Base-by-base conservation (phyloP, 192 early-diverging fungal genomes). In the Diversispora epigaea region DNA sequence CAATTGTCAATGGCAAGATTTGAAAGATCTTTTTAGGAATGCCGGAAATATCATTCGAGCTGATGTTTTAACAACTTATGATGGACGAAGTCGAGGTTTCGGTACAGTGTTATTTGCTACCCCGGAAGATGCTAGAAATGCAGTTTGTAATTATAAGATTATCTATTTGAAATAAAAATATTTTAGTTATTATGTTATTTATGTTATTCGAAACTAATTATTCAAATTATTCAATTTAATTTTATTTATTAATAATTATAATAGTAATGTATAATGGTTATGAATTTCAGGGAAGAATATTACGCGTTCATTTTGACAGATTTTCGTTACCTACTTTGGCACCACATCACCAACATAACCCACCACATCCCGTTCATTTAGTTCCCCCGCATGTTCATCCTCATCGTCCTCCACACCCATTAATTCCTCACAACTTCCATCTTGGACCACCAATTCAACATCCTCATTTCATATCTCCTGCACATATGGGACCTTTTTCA, bases 11-110 rank as follows among this genome's bases (percentile, higher is more conserved):
- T 93, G 92, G 93, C 90, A 92, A 69, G 93, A 94, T 68, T 80
- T 94, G 39, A 93, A 93, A 81, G 91, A 93, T 77, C 82, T 91
- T 46, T 93, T 94, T 79, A 84, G 89, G 39, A 82, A 86, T 70
- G 83, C 85, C 40, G 91, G 92, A 41, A 84, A 84, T 45, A 87
- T 93, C 41, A 72, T 89, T 46, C 80, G 91, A 5, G 92, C 90
- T 41, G 91, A 94, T 73, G 84, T 94, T 19, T 84, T 86, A 15
- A 77, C 79, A 22, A 87, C 86, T 76, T 78, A 61, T 22, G 84
- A 88, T 78, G 92, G 92, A 21, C 81, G 88, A 56, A 89, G 87
- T 82, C 80, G 89, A 52, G 93, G 93, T 5, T 93, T 89, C 82
- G 93, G 90, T 11, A 88, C 87, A 32, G 90, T 92, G 22, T 50